These are phyloP conservation scores for Monilinia laxa DNA, from an alignment of 2,329 filamentous ascomycete species.

Conservation along the genomic window DNA sequence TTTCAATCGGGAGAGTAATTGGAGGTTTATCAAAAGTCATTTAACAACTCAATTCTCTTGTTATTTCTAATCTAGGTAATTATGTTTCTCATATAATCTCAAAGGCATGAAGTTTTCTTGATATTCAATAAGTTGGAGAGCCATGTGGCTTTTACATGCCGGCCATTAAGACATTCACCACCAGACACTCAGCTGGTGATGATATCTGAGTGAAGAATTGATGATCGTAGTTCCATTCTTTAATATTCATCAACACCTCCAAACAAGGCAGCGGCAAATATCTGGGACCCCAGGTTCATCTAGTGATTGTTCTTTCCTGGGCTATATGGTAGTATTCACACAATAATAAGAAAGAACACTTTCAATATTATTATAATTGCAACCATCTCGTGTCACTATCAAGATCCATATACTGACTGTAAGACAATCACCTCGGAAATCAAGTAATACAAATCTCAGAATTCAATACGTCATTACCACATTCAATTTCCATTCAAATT, in stretches of 20 bases:
- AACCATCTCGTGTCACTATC: neutral
- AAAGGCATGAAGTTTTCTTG: neutral
- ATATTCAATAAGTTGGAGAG: neutral
- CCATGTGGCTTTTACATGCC: slow-evolving; percentile 16
- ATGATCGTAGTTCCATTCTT: neutral
- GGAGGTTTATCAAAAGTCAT: neutral
- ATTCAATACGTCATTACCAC: slow-evolving; percentile 18
- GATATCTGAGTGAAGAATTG: neutral
- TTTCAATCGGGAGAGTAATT: neutral
- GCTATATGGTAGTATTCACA: neutral
- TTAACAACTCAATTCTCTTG: neutral
- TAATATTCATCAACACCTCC: neutral
- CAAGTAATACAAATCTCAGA: slow-evolving; percentile 11
- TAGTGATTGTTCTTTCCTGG: slow-evolving; percentile 6
- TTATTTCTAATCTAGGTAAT: neutral
- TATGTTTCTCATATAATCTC: neutral
- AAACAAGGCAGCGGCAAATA: slow-evolving; percentile 8
- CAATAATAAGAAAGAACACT: slow-evolving; percentile 20
- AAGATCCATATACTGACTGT: slow-evolving; percentile 2
- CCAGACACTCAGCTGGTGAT: neutral
- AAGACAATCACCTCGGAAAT: neutral
- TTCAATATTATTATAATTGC: neutral
- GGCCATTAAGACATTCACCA: neutral
- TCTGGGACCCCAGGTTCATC: neutral
- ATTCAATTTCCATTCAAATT: slow-evolving; percentile 10